Base-by-base conservation (phyloP, 176 grass and related monocot species). In the Phoenix dactylifera region DNA sequence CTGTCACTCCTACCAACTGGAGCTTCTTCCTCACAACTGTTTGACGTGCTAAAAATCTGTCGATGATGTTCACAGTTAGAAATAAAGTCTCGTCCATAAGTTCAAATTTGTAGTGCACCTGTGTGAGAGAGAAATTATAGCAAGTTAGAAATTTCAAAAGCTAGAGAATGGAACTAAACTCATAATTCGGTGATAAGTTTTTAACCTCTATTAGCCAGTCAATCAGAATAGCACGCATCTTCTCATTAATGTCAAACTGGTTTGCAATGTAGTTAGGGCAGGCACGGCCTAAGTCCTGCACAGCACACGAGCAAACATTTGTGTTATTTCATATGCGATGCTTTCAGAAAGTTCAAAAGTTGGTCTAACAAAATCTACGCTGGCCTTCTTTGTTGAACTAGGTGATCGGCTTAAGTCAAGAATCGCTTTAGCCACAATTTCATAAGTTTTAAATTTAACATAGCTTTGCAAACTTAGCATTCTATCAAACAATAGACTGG, bases 91-190 rank as follows among this genome's bases (percentile, higher is more conserved):
- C 83, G 0, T 84, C 87, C 65, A 90, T 55, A 25, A 90, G 69
- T 69, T 96, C 92, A 29, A 96, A 50, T 58, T 96, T 96, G 15
- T 96, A 85, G 16, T 96, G 92, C 3, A 90, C 92, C 91, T 96
- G 80, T 22, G n/a, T 25, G 18, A 30, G 3, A 48, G 23, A 16
- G 15, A 29, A 26, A 50, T 22, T 2, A 39, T 3, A 7, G 4
- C 26, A 44, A 49, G 49, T 2, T 22, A 28, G 48, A 39, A 28
- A 68, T 52, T 56, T 49, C 7, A 25, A 56, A 18, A 16, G 28
- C 24, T 52, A n/a, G 23, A 26, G n/a, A 14, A 44, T 44, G 20
- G 0, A 12, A 44, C 35, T 12, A 9, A 44, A 44, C 10, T 44
- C 9, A 44, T 9, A 28, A n/a, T 17, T 60, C 7, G 14, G 3